These are phyloP conservation scores for Tetrahymena malaccensis DNA, from an alignment of 73 alveolate genomes.

Conservation along the genomic window DNA sequence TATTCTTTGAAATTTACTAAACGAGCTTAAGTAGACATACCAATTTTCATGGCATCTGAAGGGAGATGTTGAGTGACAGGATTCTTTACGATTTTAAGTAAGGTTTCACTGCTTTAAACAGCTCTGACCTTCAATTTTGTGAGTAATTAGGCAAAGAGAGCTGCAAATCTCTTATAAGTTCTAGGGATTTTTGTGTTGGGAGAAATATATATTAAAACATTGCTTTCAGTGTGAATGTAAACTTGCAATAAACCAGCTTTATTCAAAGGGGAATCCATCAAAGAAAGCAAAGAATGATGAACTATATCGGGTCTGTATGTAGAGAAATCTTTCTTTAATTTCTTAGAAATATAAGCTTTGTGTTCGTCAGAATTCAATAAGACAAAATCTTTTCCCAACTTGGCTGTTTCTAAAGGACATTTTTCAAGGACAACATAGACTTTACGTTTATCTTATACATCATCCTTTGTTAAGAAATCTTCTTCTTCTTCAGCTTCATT, in stretches of 20 bases:
- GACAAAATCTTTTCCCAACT: conserved; percentile 36
- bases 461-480: conserved; percentile 2
- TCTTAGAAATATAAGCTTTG: conserved; percentile 45
- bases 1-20: conserved; percentile 65
- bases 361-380: conserved; percentile 80
- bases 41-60: conserved; percentile 71
- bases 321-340: conserved; percentile 73
- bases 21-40: conserved; percentile 82
- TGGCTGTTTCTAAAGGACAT: conserved; percentile 25
- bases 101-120: conserved; percentile 58
- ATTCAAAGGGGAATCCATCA: conserved; percentile 88
- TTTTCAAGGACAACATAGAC: conserved; percentile 12
- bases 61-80: conserved; percentile 87
- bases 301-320: conserved; percentile 91
- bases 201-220: conserved; percentile 77
- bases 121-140: conserved; percentile 78
- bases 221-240: conserved; percentile 71
- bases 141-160: conserved; percentile 80
- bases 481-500: not conserved
- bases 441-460: conserved; percentile 27
- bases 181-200: conserved; percentile 87
- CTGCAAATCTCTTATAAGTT: conserved; percentile 90
- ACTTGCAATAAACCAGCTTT: conserved; percentile 84
- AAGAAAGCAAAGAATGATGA: conserved; percentile 85
- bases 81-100: conserved; percentile 85